These are phyloP conservation scores for Cenchrus americanus DNA, from an alignment of 176 grass and related monocot species.

Conservation along the genomic window DNA sequence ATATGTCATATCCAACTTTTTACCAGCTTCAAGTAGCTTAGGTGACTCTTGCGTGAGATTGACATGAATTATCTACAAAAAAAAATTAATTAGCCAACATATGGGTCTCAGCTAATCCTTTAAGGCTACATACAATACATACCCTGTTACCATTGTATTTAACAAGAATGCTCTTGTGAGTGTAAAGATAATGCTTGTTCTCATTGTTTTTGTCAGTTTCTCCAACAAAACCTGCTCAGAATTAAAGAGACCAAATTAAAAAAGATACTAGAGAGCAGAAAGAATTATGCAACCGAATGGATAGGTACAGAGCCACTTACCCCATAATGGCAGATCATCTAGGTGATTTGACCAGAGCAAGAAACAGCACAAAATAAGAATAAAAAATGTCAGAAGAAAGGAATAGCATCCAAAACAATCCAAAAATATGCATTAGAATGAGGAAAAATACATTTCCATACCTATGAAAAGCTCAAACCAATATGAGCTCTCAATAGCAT, in stretches of 20 bases:
- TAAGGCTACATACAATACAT: conserved; percentile 32
- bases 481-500: conserved; percentile 93
- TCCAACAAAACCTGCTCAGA: conserved; percentile 83
- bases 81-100: conserved; percentile 22
- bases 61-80: conserved; percentile 91
- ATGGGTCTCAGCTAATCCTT: conserved; percentile 20
- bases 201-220: conserved; percentile 94
- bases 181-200: conserved; percentile 93
- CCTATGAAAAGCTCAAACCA: conserved; percentile 99
- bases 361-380: conserved; percentile 24
- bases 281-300: conserved; percentile 1
- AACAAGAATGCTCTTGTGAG: conserved; percentile 81
- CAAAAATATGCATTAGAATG: neutral
- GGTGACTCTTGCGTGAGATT: conserved; percentile 95
- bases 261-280: conserved; percentile 36
- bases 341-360: conserved; percentile 33
- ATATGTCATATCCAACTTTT: conserved; percentile 93
- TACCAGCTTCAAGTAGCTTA: conserved; percentile 94
- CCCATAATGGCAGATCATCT: conserved; percentile 99
- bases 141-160: conserved; percentile 90
- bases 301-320: conserved; percentile 53
- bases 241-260: conserved; percentile 27
- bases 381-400: conserved; percentile 45
- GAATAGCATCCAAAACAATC: conserved; percentile 30
- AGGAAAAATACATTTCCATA: conserved; percentile 49